Conservation (phyloP, 371 early-diverging fungal genomes). For the Rhizopus sp. region DNA sequence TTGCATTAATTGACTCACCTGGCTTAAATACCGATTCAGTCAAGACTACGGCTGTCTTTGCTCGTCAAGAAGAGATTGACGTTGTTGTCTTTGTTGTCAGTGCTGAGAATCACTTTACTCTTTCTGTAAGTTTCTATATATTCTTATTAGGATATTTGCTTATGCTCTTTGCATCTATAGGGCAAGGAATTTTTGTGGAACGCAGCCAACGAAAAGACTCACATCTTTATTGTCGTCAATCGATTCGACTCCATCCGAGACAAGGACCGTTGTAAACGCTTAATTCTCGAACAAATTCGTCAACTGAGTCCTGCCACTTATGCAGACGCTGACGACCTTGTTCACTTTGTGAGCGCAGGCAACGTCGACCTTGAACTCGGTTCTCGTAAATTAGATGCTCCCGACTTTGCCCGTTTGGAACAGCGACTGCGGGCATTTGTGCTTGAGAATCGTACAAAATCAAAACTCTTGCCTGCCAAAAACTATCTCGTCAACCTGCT, state of each 20-base stretch:
- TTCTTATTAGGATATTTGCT: not conserved
- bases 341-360: slow-evolving; percentile 96
- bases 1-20: slow-evolving; percentile 96
- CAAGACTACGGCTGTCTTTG: slow-evolving; percentile 95
- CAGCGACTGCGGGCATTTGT: slow-evolving; percentile 87
- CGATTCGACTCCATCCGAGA: slow-evolving; percentile 93
- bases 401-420: slow-evolving; percentile 81
- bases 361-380: slow-evolving; percentile 46
- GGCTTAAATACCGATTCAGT: slow-evolving; percentile 97
- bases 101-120: slow-evolving; percentile 98
- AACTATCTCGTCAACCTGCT: slow-evolving; percentile 86
- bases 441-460: slow-evolving; percentile 91
- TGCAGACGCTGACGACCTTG: slow-evolving; percentile 87
- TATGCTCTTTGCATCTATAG: slow-evolving; percentile 20
- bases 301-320: slow-evolving; percentile 92
- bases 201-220: slow-evolving; percentile 97
- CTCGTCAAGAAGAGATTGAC: slow-evolving; percentile 97
- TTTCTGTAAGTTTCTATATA: slow-evolving; percentile 65
- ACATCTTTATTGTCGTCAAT: slow-evolving; percentile 97
- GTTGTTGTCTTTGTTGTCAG: slow-evolving; percentile 98
- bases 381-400: slow-evolving; percentile 51
- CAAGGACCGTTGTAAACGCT: slow-evolving; percentile 89
- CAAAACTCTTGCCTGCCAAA: slow-evolving; percentile 94
- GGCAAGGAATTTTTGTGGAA: slow-evolving; percentile 94
- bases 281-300: slow-evolving; percentile 92